Conservation (phyloP, 331 rosid genomes). For the Pyracantha coccinea region DNA sequence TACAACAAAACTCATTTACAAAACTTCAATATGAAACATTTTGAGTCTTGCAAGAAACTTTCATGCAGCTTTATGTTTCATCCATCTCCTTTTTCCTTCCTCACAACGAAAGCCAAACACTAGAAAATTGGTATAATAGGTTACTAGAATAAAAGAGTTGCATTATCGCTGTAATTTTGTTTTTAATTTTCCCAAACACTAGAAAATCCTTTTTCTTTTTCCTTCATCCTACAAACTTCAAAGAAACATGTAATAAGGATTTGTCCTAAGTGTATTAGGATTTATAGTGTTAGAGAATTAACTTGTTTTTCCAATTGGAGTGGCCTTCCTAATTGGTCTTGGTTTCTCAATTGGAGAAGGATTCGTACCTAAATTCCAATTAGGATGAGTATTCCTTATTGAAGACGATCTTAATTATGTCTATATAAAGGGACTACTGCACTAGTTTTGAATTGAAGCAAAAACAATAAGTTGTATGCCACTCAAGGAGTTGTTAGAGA, state of each 20-base stretch:
- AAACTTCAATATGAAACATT: not conserved
- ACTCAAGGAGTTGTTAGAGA: too few relatives aligned
- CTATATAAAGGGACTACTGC: too few relatives aligned
- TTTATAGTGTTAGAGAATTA: too few relatives aligned
- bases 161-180: not conserved
- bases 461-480: too few relatives aligned
- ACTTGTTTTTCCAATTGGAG: too few relatives aligned
- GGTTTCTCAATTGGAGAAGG: too few relatives aligned
- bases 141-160: not conserved
- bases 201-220: not conserved
- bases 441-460: too few relatives aligned
- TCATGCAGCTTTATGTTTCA: not conserved
- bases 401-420: too few relatives aligned
- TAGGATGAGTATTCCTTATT: too few relatives aligned
- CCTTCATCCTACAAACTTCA: not conserved
- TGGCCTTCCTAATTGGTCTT: too few relatives aligned
- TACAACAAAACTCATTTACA: not conserved
- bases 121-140: not conserved
- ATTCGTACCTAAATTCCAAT: too few relatives aligned
- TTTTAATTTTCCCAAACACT: not conserved
- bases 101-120: not conserved
- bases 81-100: not conserved
- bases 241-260: not conserved
- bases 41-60: not conserved
- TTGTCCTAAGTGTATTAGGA: too few relatives aligned